A percentile compares a stretch with the other conserved stretches of the same genome.
Conservation (phyloP, 73 alveolate genomes). For the Paramecium pentaurelia region DNA sequence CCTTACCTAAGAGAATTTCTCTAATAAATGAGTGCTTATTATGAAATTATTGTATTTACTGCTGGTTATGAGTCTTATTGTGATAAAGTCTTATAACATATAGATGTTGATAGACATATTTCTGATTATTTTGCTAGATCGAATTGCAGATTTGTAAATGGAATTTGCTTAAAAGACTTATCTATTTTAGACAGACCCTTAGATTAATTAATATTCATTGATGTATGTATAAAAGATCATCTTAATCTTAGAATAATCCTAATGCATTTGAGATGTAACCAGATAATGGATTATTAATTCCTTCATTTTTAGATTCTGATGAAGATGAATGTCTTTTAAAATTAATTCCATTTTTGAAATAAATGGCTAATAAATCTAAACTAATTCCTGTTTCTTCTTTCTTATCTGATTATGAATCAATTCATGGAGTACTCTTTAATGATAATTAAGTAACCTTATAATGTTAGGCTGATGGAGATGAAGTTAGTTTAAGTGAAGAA, state of each 20-base stretch:
- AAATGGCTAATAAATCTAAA: conserved; percentile 16
- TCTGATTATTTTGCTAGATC: conserved; percentile 44
- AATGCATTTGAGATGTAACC: conserved; percentile 20
- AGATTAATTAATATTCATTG: conserved; percentile 16
- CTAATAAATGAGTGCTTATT: background rate
- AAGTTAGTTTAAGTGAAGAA: conserved; percentile 15
- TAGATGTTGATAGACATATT: conserved; percentile 3
- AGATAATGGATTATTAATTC: conserved; percentile 41
- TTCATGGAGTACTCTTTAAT: background rate
- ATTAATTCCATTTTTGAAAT: conserved; percentile 3
- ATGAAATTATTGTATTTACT: conserved; percentile 35
- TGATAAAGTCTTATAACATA: conserved; percentile 40
- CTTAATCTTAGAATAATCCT: background rate
- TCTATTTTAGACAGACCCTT: background rate
- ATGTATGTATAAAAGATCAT: background rate
- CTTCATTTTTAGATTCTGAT: conserved; percentile 43
- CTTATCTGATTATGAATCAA: background rate
- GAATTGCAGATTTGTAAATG: background rate
- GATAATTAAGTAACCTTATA: background rate
- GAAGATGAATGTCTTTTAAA: conserved; percentile 22
- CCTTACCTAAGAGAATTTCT: background rate
- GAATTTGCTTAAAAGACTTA: conserved; percentile 28
- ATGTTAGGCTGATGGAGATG: conserved; percentile 14
- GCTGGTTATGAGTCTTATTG: conserved; percentile 47
- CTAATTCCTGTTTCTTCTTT: background rate